phyloP scores from a whole-genome alignment of 1,139 yeast genomes.

The Ashbya aceris region DNA sequence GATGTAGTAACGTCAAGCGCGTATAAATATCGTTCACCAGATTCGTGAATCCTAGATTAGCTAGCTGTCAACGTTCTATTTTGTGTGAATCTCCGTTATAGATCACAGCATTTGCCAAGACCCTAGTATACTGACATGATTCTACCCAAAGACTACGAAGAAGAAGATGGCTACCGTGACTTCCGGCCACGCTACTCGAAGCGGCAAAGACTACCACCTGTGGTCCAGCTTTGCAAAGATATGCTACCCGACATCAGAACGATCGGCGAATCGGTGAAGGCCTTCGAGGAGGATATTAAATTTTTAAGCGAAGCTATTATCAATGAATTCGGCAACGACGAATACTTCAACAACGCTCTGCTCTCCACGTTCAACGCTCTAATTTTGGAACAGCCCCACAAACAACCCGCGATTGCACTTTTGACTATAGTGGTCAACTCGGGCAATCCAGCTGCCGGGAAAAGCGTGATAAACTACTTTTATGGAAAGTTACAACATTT shows the following conservation, averaged over 20 bases:
- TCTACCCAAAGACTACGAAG: slow-evolving; percentile 22
- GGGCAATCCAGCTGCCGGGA: slow-evolving; percentile 58
- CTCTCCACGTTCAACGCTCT: slow-evolving; percentile 60
- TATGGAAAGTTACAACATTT: slow-evolving; percentile 52
- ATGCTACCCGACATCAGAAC: slow-evolving; percentile 48
- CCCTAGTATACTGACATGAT: slow-evolving; percentile 12
- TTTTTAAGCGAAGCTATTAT: slow-evolving; percentile 58
- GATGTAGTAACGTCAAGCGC: not conserved
- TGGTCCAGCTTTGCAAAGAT: slow-evolving; percentile 33
- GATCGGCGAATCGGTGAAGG: slow-evolving; percentile 54
- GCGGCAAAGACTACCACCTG: slow-evolving; percentile 33
- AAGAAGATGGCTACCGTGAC: slow-evolving; percentile 28
- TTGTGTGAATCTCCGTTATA: not conserved
- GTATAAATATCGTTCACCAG: slow-evolving; percentile 1
- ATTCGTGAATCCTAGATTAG: not conserved
- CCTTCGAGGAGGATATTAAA: slow-evolving; percentile 57
- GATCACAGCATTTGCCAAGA: not conserved
- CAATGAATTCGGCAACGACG: slow-evolving; percentile 60
- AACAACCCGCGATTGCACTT: slow-evolving; percentile 62
- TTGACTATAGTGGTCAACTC: slow-evolving; percentile 62
- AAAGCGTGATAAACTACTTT: slow-evolving; percentile 58
- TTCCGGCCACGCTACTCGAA: slow-evolving; percentile 27
- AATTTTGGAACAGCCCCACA: slow-evolving; percentile 83
- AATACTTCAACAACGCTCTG: slow-evolving; percentile 49
- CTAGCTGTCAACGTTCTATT: not conserved